Conservation (phyloP, 2,329 filamentous ascomycete species). For the Alternaria brassicae region DNA sequence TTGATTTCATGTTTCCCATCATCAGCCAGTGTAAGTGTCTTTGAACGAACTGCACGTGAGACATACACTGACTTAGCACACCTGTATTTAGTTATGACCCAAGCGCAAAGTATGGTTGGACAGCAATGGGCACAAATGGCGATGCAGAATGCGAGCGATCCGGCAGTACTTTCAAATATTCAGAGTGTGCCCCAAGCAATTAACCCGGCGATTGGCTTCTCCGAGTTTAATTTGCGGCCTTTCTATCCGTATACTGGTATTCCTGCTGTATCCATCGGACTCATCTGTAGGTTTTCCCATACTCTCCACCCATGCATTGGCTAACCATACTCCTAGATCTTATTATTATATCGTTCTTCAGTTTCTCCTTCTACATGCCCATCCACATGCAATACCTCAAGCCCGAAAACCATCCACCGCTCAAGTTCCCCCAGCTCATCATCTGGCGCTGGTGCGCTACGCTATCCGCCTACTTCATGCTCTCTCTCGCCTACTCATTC, state of each 20-base stretch:
- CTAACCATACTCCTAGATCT: slow-evolving; percentile 50
- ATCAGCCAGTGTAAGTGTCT: slow-evolving; percentile 41
- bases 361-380: slow-evolving; percentile 69
- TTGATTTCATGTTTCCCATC: slow-evolving; percentile 62
- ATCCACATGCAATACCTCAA: slow-evolving; percentile 67
- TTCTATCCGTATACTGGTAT: slow-evolving; percentile 63
- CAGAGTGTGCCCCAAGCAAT: slow-evolving; percentile 60
- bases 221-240: slow-evolving; percentile 64
- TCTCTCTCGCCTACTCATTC: slow-evolving; percentile 69
- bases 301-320: not conserved
- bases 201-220: slow-evolving; percentile 64
- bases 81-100: slow-evolving; percentile 47
- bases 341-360: slow-evolving; percentile 73
- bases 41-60: no score
- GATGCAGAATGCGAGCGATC: slow-evolving; percentile 52
- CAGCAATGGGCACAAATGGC: slow-evolving; percentile 53
- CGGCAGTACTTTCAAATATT: slow-evolving; percentile 53
- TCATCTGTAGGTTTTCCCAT: slow-evolving; percentile 57
- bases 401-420: slow-evolving; percentile 62
- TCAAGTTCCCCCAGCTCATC: slow-evolving; percentile 65
- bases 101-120: slow-evolving; percentile 59
- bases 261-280: slow-evolving; percentile 66
- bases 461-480: slow-evolving; percentile 65
- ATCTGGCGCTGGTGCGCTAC: slow-evolving; percentile 66
- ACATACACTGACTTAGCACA: no score